A percentile compares a stretch with the other conserved stretches of the same genome.
These are phyloP conservation scores for Magnolia kwangsiensis DNA, from an alignment of 164 flowering plant genomes.

Conservation along the genomic window DNA sequence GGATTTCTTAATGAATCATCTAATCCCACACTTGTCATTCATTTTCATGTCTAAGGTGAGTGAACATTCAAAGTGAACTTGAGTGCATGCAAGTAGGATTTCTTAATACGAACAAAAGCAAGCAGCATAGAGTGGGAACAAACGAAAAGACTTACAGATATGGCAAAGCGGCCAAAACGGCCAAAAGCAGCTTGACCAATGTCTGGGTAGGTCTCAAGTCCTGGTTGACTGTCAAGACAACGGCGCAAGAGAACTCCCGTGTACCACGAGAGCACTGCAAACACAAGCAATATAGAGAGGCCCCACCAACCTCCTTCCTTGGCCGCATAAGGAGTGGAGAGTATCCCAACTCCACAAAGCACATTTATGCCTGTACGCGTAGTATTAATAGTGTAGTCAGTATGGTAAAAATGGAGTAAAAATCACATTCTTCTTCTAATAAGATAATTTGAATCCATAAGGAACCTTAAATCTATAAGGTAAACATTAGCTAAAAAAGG, in stretches of 20 bases:
- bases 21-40: no score
- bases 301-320: conserved; percentile 94
- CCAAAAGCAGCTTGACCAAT: conserved; percentile 99
- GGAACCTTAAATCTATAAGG: no score
- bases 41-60: no score
- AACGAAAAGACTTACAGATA: conserved; percentile 56
- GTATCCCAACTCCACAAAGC: conserved; percentile 93
- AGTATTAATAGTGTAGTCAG: no score
- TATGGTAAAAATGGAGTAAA: no score
- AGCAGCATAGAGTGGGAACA: not conserved
- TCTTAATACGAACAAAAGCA: no score
- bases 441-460: no score
- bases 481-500: no score
- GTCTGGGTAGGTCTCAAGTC: conserved; percentile 93
- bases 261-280: conserved; percentile 73
- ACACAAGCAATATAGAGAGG: conserved; percentile 54
- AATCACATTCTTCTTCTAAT: no score
- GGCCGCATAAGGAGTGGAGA: conserved; percentile 86
- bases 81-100: no score
- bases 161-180: conserved; percentile 56
- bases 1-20: no score
- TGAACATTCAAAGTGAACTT: no score
- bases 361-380: conserved; percentile 73
- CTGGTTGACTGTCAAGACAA: conserved; percentile 91
- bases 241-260: conserved; percentile 84